Evolutionary conservation across 2,329 filamentous ascomycete species (phyloP).

Genomic region (Fusarium redolens): DNA sequence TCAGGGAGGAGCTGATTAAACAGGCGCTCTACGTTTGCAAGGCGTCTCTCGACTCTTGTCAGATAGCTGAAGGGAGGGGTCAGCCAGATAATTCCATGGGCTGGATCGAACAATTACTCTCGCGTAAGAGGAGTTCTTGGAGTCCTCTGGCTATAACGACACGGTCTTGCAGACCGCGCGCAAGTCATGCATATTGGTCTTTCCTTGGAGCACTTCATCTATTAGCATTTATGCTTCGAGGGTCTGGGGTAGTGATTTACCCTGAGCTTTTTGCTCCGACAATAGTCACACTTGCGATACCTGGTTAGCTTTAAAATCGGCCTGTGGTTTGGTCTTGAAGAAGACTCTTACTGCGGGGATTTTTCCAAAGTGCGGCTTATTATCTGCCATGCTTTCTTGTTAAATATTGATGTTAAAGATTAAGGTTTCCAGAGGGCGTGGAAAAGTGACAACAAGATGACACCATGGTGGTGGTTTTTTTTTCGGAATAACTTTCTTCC

Average conservation of each 20-base stretch:
- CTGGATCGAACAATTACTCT: accelerated
- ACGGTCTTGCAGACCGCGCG: neutral
- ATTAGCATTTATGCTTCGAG: neutral
- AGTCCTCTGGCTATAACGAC: neutral
- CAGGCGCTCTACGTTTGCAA: neutral
- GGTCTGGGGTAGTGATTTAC: neutral
- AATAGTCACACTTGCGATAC: neutral
- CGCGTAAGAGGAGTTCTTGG: neutral
- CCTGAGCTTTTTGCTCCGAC: neutral
- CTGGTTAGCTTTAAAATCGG: neutral
- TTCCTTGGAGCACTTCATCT: neutral
- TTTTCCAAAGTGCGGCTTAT: neutral
- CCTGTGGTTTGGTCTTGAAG: accelerated
- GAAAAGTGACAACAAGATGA: too few relatives aligned
- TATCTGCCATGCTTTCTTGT: neutral
- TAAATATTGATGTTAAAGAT: too few relatives aligned
- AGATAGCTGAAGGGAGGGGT: neutral
- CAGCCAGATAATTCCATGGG: accelerated
- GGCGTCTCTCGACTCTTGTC: neutral
- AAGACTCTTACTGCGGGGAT: accelerated
- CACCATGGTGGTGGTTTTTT: too few relatives aligned
- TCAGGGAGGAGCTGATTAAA: neutral
- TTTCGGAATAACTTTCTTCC: too few relatives aligned
- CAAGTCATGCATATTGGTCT: neutral
- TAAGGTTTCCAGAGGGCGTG: too few relatives aligned